phyloP scores from a whole-genome alignment of 2,329 filamentous ascomycete species.

The Colletotrichum graminicola region DNA sequence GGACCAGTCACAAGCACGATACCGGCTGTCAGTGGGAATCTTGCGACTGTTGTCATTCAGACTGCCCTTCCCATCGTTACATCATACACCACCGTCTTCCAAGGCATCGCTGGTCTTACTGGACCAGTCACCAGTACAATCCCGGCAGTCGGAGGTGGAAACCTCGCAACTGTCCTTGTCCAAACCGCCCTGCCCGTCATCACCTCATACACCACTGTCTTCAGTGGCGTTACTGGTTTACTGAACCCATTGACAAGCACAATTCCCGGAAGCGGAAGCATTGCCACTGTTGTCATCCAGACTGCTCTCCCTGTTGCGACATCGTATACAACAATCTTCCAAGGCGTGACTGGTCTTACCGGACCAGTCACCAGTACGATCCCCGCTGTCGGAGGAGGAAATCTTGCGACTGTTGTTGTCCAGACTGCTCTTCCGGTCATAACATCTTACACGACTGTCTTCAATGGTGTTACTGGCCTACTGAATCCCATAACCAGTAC shows the following conservation, averaged over 20 bases:
- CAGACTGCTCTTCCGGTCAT: neutral
- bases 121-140: neutral
- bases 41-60: neutral
- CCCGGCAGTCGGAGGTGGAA: neutral
- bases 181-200: neutral
- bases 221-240: neutral
- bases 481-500: neutral
- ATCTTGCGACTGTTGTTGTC: neutral
- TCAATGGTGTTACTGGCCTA: neutral
- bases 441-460: rapidly evolving
- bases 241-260: neutral
- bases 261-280: neutral
- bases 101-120: neutral
- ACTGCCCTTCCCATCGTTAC: neutral
- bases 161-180: neutral
- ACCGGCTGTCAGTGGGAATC: neutral
- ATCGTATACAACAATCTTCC: neutral
- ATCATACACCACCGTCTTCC: neutral
- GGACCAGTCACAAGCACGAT: neutral
- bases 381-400: neutral
- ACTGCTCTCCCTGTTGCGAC: neutral
- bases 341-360: neutral
- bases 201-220: neutral
- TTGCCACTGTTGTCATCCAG: neutral
- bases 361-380: neutral